Evolutionary conservation across 2,329 filamentous ascomycete species (phyloP).

Genomic region (Cercospora sesami): DNA sequence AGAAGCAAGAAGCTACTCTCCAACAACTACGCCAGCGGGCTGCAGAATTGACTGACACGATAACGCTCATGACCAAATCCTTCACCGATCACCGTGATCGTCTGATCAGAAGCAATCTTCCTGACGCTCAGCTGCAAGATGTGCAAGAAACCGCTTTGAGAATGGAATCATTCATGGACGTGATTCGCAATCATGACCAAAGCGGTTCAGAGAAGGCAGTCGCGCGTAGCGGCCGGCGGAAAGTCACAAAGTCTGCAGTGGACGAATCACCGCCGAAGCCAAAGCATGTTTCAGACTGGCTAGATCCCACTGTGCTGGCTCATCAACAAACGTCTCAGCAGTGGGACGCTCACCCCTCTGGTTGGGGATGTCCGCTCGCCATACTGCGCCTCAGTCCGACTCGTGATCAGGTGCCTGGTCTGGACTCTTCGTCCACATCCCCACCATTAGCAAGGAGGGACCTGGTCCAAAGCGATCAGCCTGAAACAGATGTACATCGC

Average conservation of each 20-base stretch:
- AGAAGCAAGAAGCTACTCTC: slow-evolving; percentile 81
- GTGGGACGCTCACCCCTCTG: not conserved
- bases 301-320: not conserved
- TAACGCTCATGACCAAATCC: slow-evolving; percentile 71
- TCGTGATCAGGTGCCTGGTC: not conserved
- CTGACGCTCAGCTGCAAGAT: slow-evolving; percentile 24
- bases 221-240: not conserved
- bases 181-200: slow-evolving; percentile 27
- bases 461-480: not conserved
- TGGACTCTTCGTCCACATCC: not conserved
- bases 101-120: slow-evolving; percentile 21
- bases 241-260: not conserved
- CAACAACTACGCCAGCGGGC: slow-evolving; percentile 70
- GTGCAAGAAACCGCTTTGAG: slow-evolving; percentile 26
- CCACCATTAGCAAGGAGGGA: not conserved
- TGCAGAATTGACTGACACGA: slow-evolving; percentile 64
- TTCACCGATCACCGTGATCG: slow-evolving; percentile 54
- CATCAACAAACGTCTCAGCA: not conserved
- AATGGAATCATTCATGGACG: slow-evolving; percentile 27
- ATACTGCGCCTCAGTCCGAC: not conserved
- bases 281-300: not conserved
- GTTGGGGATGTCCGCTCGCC: not conserved
- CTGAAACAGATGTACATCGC: not conserved
- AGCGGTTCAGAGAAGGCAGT: slow-evolving; percentile 1
- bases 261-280: not conserved